Evolutionary conservation across 306 rosid genomes (phyloP).

Genomic region (Purshia tridentata): DNA sequence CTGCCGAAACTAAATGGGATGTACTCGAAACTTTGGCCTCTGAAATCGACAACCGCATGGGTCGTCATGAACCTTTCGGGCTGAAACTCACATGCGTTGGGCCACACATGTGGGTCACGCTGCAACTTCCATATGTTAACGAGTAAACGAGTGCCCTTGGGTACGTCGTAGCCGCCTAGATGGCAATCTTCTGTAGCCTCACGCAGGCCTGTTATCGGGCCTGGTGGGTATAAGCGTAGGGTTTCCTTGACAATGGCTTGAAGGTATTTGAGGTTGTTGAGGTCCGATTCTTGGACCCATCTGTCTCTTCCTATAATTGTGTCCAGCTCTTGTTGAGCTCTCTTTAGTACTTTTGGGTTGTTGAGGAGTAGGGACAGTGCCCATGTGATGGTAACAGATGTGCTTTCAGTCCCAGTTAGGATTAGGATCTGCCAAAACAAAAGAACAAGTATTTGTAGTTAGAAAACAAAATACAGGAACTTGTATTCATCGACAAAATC

Average conservation of each 20-base stretch:
- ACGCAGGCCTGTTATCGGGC: slow-evolving; percentile 34
- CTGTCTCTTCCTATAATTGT: slow-evolving; percentile 23
- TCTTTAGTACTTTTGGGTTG: slow-evolving; percentile 25
- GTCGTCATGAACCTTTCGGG: slow-evolving; percentile 34
- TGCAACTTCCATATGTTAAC: slow-evolving; percentile 40
- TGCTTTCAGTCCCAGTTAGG: slow-evolving; percentile 29
- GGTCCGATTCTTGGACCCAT: slow-evolving; percentile 44
- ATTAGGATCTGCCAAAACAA: slow-evolving; percentile 19
- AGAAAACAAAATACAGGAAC: too few species aligned
- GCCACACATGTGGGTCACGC: slow-evolving; percentile 33
- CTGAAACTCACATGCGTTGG: slow-evolving; percentile 26
- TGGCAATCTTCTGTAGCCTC: slow-evolving; percentile 44
- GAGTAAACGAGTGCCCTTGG: slow-evolving; percentile 35
- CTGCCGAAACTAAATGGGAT: slow-evolving; percentile 36
- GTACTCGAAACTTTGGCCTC: slow-evolving; percentile 21
- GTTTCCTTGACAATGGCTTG: slow-evolving; percentile 38
- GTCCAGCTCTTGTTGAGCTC: slow-evolving; percentile 38
- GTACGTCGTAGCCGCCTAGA: slow-evolving; percentile 6
- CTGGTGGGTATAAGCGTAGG: slow-evolving; percentile 31
- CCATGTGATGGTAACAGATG: slow-evolving; percentile 33
- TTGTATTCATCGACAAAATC: too few species aligned
- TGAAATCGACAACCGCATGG: background rate
- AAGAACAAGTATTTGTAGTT: background rate
- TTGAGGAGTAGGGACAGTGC: slow-evolving; percentile 26
- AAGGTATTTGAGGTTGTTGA: slow-evolving; percentile 28